Evolutionary conservation across 345 rosid species (phyloP), one percentile per base, ranked within the genome.

Genomic region (Triadica sebifera): DNA sequence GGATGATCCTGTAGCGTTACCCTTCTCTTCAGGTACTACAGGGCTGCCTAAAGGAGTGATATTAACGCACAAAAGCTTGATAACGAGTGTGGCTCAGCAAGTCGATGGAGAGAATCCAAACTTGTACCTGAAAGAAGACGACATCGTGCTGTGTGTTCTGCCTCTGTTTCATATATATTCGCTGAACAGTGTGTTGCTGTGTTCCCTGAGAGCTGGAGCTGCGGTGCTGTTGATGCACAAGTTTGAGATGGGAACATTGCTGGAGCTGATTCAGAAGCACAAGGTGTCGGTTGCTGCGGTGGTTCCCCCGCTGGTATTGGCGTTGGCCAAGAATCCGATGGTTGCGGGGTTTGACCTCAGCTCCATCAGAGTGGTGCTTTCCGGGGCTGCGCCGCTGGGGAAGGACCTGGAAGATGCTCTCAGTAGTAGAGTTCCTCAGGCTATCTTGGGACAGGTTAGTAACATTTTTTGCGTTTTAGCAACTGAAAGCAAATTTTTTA

Each of bases 61-160:
- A 19, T 73, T 94, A 29, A 92, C 98, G 0, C 98, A 94, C 80
- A 86, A 86, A 74, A 89, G 95, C 80, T 71, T 94, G 71, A 81
- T 89, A 55, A 94, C 97, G 2, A 92, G 97, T 75, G 92, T 94
- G 17, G 98, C 98, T 0, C 97, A 94, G 72, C 97, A 89, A 84
- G 98, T 94, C 0, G 98, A 94, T 39, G 98, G 98, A 25, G 94
- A 91, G 50, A 94, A 91, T 70, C 97, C 98, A 5, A 94, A 94
- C 59, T 77, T 94, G 6, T 83, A 86, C 65, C 60, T 92, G 43
- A 84, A 65, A 64, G 41, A 62, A 24, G 85, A 88, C 24, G 98
- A 92, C 65, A 91, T 91, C 29, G 84, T 94, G 1, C 76, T 94
- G 4, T 94, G 98, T 67, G 97, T 92, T 52, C 64, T 94, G 77